Conservation (phyloP, 2,329 filamentous ascomycete genomes). For the Neophaeococcomyces mojaviensis region DNA sequence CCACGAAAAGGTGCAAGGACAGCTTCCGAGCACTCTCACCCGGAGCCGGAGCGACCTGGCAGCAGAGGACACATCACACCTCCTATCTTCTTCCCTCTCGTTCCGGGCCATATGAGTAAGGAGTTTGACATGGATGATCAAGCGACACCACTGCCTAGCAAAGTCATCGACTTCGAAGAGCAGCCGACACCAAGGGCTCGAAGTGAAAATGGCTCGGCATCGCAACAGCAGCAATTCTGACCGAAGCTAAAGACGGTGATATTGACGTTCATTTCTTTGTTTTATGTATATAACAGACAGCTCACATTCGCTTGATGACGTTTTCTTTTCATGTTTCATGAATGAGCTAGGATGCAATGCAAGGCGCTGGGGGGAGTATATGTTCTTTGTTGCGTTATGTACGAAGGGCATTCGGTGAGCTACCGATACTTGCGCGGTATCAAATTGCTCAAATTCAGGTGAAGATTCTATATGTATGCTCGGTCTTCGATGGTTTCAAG, state of each 20-base stretch:
- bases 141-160: slow-evolving; percentile 17
- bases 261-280: background rate
- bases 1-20: slow-evolving; percentile 19
- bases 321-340: slow-evolving; percentile 2
- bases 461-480: no score
- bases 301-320: slow-evolving; percentile 4
- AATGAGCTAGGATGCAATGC: background rate
- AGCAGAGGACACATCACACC: slow-evolving; percentile 38
- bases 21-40: slow-evolving; percentile 25
- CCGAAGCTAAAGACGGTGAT: slow-evolving; percentile 65
- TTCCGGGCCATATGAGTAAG: slow-evolving; percentile 34
- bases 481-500: no score
- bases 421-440: no score
- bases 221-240: slow-evolving; percentile 60
- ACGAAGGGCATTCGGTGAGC: no score
- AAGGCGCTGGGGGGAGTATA: slow-evolving; percentile 8
- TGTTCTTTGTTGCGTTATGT: no score
- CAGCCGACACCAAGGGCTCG: slow-evolving; percentile 45
- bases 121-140: slow-evolving; percentile 33
- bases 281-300: slow-evolving; percentile 2
- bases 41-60: slow-evolving; percentile 19
- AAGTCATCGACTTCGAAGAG: slow-evolving; percentile 17
- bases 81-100: slow-evolving; percentile 42
- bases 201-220: slow-evolving; percentile 49
- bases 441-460: no score